Percentiles rank a stretch among this genome's conserved stretches.
These are phyloP conservation scores for Linnemannia hyalina DNA, from an alignment of 192 early-diverging fungal species.

Conservation along the genomic window DNA sequence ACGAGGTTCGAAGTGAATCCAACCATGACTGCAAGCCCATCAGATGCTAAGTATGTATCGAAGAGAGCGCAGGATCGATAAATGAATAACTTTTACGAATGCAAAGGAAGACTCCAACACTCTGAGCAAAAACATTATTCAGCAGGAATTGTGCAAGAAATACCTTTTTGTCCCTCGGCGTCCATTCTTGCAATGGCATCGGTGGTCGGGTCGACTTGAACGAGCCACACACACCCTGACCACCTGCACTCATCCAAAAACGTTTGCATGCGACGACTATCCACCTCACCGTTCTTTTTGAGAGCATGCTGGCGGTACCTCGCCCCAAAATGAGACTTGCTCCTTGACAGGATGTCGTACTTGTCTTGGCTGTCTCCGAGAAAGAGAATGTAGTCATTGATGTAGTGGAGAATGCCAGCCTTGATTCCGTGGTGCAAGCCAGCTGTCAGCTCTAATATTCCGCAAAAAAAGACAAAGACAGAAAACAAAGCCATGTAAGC, in stretches of 20 bases:
- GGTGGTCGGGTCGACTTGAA: background rate
- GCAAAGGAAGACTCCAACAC: too few species aligned
- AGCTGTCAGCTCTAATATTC: background rate
- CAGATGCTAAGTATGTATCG: background rate
- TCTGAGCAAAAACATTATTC: too few species aligned
- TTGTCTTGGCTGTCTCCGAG: background rate
- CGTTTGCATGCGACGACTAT: rapidly evolving
- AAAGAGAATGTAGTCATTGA: background rate
- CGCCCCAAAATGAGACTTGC: background rate
- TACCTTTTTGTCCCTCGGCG: background rate
- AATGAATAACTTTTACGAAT: background rate
- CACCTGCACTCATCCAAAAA: background rate
- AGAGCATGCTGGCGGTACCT: background rate
- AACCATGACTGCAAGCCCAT: background rate
- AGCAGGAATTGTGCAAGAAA: background rate
- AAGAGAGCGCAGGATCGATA: background rate
- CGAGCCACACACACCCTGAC: background rate
- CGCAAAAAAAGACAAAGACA: background rate
- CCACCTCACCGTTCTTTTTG: background rate
- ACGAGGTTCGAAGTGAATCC: background rate
- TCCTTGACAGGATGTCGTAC: background rate
- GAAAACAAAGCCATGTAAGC: too few species aligned
- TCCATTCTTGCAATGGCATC: background rate
- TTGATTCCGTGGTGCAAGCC: background rate
- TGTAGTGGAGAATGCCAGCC: background rate